Evolutionary conservation across 176 grass and related monocot species (phyloP), one percentile per base, ranked within the genome.

Genomic region (Eleusine indica): DNA sequence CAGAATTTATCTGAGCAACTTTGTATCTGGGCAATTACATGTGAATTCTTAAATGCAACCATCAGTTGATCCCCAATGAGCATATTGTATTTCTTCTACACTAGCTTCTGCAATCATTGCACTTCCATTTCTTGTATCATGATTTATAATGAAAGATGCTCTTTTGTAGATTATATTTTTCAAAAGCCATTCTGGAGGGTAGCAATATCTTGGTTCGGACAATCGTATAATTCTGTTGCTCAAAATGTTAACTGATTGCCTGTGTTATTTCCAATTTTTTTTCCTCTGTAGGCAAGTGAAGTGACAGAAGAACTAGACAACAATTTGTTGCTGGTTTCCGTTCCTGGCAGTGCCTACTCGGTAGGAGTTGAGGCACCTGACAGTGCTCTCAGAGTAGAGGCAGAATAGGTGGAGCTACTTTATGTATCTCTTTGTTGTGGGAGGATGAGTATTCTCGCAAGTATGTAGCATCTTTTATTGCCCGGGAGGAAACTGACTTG

Each of bases 291-390:
- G 84, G 77, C 85, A 83, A 88, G 75, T 90, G 79, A 79, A 92
- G 60, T 63, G 22, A 32, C 47, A 42, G 74, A 87, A 74, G 81
- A 90, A 52, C 39, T 86, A 19, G 84, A 92, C 4, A 85, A 89
- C 1, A 21, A 81, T 0, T 69, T n/a, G 66, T 71, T 93, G 83
- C 72, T 93, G 10, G 82, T 93, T 42, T 64, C 61, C 1, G 96
- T 98, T 65, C 96, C 96, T 49, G 96, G 93, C n/a, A 98, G 96
- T 90, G 84, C 89, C 37, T 98, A 98, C 83, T 93, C 93, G 2
- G 52, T 32, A 74, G 77, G 64, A 51, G 52, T 63, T 58, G 68
- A 60, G 43, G 52, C 76, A 73, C 73, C 75, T 75, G 25, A 18
- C 51, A 73, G 54, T 25, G 25, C 21, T 71, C 46, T 46, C 3